Percentiles rank a stretch among this genome's conserved stretches.
Conservation (phyloP, 805 yeast species). For the Kuraishia floccosa region DNA sequence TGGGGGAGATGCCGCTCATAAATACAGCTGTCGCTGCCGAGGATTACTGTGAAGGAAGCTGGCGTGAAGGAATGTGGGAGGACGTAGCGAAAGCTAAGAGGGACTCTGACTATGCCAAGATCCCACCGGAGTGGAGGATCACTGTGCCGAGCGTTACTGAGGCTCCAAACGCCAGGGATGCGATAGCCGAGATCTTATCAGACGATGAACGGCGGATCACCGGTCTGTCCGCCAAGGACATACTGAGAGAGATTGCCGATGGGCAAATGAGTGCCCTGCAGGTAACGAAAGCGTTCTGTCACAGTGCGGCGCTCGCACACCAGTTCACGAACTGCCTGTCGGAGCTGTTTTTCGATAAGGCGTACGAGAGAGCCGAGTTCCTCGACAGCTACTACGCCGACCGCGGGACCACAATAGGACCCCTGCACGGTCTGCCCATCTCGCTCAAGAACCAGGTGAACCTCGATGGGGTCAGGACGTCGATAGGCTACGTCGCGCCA, state of each 20-base stretch:
- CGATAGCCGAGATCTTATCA: conserved; percentile 12
- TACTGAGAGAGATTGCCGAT: conserved; percentile 4
- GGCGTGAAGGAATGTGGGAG: too few relatives aligned
- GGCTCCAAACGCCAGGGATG: conserved; percentile 12
- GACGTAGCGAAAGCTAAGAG: conserved; percentile 10
- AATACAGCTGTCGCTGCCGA: too few relatives aligned
- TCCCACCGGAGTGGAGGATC: conserved; percentile 20
- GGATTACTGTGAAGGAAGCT: too few relatives aligned
- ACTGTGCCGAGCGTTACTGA: conserved; percentile 16
- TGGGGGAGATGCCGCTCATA: too few relatives aligned
- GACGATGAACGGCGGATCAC: conserved; percentile 11
- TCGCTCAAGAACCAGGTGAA: conserved; percentile 40
- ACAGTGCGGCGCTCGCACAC: conserved; percentile 16
- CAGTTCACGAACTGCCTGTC: conserved; percentile 14
- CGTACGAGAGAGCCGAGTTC: conserved; percentile 10
- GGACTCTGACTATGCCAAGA: conserved; percentile 9
- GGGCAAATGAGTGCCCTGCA: conserved; percentile 8
- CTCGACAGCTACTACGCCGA: conserved; percentile 7
- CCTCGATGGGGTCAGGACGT: conserved; percentile 23
- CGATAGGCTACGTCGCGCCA: conserved; percentile 10
- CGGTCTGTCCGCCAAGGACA: conserved; percentile 9
- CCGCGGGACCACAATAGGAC: conserved; percentile 9
- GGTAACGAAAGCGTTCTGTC: conserved; percentile 15
- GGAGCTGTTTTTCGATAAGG: conserved; percentile 13
- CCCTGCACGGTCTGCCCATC: conserved; percentile 20